Evolutionary conservation across 768 basidiomycete genomes (phyloP).

Genomic region (Paxillus rubicundulus): DNA sequence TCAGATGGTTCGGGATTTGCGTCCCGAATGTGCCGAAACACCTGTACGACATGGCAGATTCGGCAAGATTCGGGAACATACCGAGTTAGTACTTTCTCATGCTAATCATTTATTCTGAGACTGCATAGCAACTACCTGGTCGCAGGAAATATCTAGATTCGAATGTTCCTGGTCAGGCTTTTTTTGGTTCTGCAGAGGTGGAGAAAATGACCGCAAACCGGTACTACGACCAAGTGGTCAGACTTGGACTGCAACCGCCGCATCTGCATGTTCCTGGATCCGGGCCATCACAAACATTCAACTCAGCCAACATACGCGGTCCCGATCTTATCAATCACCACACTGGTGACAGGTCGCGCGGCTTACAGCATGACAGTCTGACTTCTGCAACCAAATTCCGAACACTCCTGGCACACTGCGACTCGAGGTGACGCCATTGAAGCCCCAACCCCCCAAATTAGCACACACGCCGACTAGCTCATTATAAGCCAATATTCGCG

Average conservation of each 20-base stretch:
- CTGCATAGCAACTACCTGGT: conserved; percentile 9
- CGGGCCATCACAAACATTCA: not conserved
- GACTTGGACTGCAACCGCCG: too few species aligned
- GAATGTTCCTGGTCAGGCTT: not conserved
- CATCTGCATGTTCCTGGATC: conserved; percentile 3
- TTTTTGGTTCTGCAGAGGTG: not conserved
- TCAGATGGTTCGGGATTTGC: too few species aligned
- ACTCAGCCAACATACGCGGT: conserved; percentile 8
- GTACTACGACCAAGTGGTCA: too few species aligned
- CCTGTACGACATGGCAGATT: too few species aligned
- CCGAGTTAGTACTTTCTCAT: not conserved
- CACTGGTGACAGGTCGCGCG: conserved; percentile 1
- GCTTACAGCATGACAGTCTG: conserved; percentile 4
- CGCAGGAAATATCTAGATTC: not conserved
- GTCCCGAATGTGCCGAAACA: too few species aligned
- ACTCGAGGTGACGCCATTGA: not conserved
- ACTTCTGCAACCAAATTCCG: not conserved
- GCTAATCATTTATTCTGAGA: conserved; percentile 13
- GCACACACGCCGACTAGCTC: not conserved
- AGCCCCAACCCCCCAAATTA: not conserved
- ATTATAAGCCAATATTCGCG: not conserved
- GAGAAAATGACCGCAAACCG: too few species aligned
- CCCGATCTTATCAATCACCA: conserved; percentile 11
- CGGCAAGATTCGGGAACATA: too few species aligned
- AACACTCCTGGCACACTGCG: too few species aligned